A percentile compares a stretch with the other conserved stretches of the same genome.
Evolutionary conservation across 805 yeast species (phyloP).

Genomic region (Saccharomycopsis olivae): DNA sequence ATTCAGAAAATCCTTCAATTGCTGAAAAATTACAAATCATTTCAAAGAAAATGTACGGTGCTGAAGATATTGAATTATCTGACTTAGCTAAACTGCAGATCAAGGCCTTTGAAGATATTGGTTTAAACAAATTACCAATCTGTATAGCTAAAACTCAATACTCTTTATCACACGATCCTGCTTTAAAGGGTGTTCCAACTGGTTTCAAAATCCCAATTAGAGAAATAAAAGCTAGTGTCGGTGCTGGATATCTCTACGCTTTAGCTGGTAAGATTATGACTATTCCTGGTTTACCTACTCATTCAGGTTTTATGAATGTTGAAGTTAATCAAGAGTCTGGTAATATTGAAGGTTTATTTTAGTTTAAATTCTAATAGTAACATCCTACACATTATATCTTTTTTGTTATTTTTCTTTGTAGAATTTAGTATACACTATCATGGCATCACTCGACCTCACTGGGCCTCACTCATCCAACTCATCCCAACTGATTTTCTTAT

Average conservation of each 20-base stretch:
- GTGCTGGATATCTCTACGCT: conserved; percentile 95
- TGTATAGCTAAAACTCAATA: conserved; percentile 98
- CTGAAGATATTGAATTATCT: conserved; percentile 68
- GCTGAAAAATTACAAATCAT: conserved; percentile 72
- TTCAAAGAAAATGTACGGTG: conserved; percentile 90
- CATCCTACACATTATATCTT: too few species aligned
- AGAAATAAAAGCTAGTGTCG: conserved; percentile 88
- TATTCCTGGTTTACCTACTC: conserved; percentile 94
- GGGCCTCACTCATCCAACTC: too few species aligned
- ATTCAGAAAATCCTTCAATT: conserved; percentile 51
- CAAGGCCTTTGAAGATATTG: conserved; percentile 73
- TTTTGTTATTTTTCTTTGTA: too few species aligned
- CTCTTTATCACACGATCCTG: conserved; percentile 89
- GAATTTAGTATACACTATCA: too few species aligned
- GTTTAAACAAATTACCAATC: conserved; percentile 83
- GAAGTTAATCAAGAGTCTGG: conserved; percentile 81
- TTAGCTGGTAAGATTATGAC: conserved; percentile 96
- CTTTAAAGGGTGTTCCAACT: conserved; percentile 87
- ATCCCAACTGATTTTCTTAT: too few species aligned
- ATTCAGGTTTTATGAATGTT: conserved; percentile 93
- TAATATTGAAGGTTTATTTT: conserved; percentile 87
- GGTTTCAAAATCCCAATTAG: conserved; percentile 91
- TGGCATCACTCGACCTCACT: too few species aligned
- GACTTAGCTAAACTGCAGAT: conserved; percentile 77
- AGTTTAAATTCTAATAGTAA: too few species aligned